phyloP scores from a whole-genome alignment of 2,329 filamentous ascomycete genomes.

The Hymenoscyphus scutula region DNA sequence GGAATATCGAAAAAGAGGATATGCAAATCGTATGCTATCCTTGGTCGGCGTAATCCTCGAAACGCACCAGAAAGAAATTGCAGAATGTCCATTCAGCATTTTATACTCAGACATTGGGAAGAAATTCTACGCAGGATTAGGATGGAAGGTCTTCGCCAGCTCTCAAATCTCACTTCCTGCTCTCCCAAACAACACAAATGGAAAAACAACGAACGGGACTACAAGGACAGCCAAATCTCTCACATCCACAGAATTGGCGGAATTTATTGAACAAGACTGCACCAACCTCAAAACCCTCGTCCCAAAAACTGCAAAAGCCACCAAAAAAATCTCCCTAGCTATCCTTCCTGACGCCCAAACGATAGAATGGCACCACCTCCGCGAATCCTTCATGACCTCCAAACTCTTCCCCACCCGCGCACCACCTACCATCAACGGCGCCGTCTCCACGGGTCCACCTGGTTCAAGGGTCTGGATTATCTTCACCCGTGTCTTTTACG shows the following conservation, averaged over 20 bases:
- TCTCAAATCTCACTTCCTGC: constrained; percentile 64
- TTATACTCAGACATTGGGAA: constrained; percentile 87
- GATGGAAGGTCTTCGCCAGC: constrained; percentile 74
- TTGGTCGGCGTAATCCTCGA: constrained; percentile 58
- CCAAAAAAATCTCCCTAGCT: constrained; percentile 48
- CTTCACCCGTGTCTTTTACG: constrained; percentile 68
- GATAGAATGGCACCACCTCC: constrained; percentile 73
- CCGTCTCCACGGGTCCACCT: constrained; percentile 53
- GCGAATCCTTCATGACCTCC: constrained; percentile 74
- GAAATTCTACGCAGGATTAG: constrained; percentile 72
- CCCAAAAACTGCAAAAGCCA: constrained; percentile 44
- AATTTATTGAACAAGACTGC: constrained; percentile 64
- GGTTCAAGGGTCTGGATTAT: constrained; percentile 68
- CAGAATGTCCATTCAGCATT: constrained; percentile 63
- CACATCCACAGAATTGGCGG: constrained; percentile 54
- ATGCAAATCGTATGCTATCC: constrained; percentile 72
- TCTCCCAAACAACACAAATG: constrained; percentile 33
- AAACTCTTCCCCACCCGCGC: constrained; percentile 53
- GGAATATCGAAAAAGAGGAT: constrained; percentile 67
- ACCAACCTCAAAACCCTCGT: constrained; percentile 50
- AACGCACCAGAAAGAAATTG: constrained; percentile 49
- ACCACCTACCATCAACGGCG: constrained; percentile 64
- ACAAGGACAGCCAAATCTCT: constrained; percentile 40
- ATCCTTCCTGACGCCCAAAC: constrained; percentile 66
- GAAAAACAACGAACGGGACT: constrained; percentile 20